Evolutionary conservation across 306 rosid genomes (phyloP).

Genomic region (Cucurbita argyrosperma): DNA sequence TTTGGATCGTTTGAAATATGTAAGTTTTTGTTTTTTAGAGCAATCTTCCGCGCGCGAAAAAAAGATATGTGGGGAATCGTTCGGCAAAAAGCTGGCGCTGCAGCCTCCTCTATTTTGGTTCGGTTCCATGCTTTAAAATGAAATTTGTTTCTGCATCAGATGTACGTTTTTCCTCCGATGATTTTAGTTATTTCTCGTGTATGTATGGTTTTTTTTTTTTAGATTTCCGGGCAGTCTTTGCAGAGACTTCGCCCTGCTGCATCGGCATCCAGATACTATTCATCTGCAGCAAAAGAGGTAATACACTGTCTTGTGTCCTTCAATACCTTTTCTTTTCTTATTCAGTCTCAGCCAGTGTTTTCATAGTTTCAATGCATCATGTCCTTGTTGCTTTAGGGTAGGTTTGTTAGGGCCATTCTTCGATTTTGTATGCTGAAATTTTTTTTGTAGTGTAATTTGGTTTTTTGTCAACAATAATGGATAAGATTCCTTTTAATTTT

Average conservation of each 20-base stretch:
- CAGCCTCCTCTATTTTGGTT: conserved; percentile 31
- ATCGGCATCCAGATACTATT: conserved; percentile 40
- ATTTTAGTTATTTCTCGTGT: background rate
- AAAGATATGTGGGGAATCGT: conserved; percentile 45
- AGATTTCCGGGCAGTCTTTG: conserved; percentile 17
- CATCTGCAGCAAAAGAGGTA: conserved; percentile 69
- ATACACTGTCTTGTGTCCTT: background rate
- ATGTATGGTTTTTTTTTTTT: background rate
- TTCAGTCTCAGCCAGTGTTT: background rate
- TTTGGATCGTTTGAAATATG: background rate
- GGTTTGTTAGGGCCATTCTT: background rate
- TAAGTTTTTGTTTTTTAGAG: background rate
- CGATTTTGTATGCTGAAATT: background rate
- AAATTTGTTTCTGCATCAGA: background rate
- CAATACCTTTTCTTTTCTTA: background rate
- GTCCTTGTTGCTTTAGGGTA: background rate
- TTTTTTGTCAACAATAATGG: background rate
- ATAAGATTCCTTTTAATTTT: background rate
- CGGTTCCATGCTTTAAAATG: background rate
- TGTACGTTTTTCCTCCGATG: background rate
- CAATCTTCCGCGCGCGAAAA: conserved; percentile 9
- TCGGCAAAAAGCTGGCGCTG: conserved; percentile 40
- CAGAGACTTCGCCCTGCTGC: conserved; percentile 49
- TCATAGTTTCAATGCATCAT: background rate
- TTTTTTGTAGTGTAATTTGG: background rate